Base-by-base conservation (phyloP, 768 basidiomycete species). In the Podaxis sp. region DNA sequence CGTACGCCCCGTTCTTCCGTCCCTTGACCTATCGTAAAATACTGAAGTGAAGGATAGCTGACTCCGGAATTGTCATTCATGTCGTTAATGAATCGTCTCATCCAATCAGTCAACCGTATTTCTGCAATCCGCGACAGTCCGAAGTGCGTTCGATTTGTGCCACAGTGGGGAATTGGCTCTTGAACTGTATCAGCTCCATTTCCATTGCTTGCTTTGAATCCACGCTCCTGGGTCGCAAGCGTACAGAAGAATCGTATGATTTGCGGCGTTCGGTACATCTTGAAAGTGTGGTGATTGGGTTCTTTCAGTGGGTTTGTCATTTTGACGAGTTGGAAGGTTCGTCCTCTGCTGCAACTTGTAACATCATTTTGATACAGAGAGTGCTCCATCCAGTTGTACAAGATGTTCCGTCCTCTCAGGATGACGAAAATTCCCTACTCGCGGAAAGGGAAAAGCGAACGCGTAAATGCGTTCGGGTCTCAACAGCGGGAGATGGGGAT, bases 1-100 rank as follows among this genome's bases (percentile, higher is more conserved):
- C 47, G 55, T 66, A 55, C 40, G 64, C 33, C 2, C 24, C 47
- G 46, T 61, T 22, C 54, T 63, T 68, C 37, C 59, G 59, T 66
- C 8, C 49, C 41, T 12, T 24, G 25, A 24, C 47, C 17, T n/a
- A 19, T 40, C 36, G 1, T 55, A 19, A 12, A 12, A 25, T 17
- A 24, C 37, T 53, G 19, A 60, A 27, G 12, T 3, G 5, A 33
- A 2, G 17, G 7, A 40, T 38, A 61, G 54, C 3, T 12, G 8
- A 15, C 49, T 22, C 29, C 37, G 4, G 55, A 37, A n/a, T 2
- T 19, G 8, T 41, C 54, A 15, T 55, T 62, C 15, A 62, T 56
- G 3, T 62, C 61, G 4, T 6, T 62, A 11, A 38, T 62, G 51
- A 55, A 56, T 33, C 55, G 61, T 11, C 46, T 62, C 15, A n/a